Base-by-base conservation (phyloP, 2,329 filamentous ascomycete species). In the Pseudocercospora ulei region DNA sequence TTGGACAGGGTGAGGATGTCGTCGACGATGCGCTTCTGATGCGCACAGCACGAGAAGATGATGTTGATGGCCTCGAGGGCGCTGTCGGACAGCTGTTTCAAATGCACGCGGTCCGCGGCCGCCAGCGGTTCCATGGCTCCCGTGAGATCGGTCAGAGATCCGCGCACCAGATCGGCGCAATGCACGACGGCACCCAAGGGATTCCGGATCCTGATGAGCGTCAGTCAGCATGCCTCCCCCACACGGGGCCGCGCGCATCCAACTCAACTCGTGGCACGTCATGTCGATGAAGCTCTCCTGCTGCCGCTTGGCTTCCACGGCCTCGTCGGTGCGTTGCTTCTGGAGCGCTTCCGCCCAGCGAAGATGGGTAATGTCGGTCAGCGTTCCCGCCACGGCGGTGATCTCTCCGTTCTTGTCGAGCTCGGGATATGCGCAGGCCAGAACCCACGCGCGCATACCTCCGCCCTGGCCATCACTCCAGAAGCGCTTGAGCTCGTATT, bases 1-100 rank as follows among this genome's bases (percentile, higher is more conserved):
- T 65, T 65, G 24, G 58, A 62, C 14, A 65, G 46, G 0, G 65
- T 67, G 1, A 68, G 53, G 3, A 69, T 57, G 41, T 69, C 66
- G 44, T 69, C 66, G 6, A 69, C 65, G 23, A 69, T 68, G 13
- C 64, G 53, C 36, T 64, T 64, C 39, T 66, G 64, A 31, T 67
- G 65, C 7, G 60, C 56, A 7, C 61, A 60, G 45, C 65, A 67
- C 34, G 62, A 57, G 24, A 62, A 54, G 31, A 67, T 65, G 30
- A 62, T 64, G 18, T 62, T 58, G 4, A 35, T 37, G 9, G 36
- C 44, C 7, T 48, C 45, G 9, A 43, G 16, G 31, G 42, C 38
- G 31, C 34, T 37, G 9, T 30, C 38, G n/a, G 23, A 38, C 3
- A 41, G 30, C n/a, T 38, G 18, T n/a, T n/a, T 16, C 7, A 41